phyloP scores from a whole-genome alignment of 345 rosid species.

The Carallia brachiata region DNA sequence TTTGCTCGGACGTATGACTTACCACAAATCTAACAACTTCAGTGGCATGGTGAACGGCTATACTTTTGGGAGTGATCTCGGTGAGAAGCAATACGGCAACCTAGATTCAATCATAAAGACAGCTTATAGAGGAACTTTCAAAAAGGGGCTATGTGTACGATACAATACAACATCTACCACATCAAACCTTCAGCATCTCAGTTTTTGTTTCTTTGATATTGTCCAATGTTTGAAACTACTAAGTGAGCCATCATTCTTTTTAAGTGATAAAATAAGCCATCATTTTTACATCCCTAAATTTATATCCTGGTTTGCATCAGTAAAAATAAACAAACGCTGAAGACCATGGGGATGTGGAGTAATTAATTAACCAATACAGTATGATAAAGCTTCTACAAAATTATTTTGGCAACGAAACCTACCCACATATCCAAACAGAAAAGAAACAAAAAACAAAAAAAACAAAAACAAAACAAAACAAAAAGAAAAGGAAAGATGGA shows the following conservation, averaged over 20 bases:
- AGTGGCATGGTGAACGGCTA: slow-evolving; percentile 93
- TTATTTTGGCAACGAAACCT: too few species aligned
- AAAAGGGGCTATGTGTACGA: neutral
- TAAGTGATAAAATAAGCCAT: too few species aligned
- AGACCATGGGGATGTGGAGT: too few species aligned
- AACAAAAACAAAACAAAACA: neutral
- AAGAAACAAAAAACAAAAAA: neutral
- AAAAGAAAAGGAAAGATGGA: neutral
- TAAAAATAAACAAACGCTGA: too few species aligned
- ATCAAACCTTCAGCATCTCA: neutral
- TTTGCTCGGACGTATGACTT: slow-evolving; percentile 26
- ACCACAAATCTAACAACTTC: slow-evolving; percentile 98
- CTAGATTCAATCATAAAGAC: slow-evolving; percentile 35
- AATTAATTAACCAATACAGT: too few species aligned
- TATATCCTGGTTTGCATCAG: too few species aligned
- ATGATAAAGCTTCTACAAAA: too few species aligned
- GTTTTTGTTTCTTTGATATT: neutral
- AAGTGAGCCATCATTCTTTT: too few species aligned
- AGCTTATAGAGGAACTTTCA: slow-evolving; percentile 6
- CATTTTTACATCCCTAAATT: too few species aligned
- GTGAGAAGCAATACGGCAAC: slow-evolving; percentile 91
- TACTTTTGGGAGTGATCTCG: slow-evolving; percentile 98
- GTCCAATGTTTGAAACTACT: neutral
- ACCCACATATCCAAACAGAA: too few species aligned
- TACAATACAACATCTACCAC: neutral